Conservation (phyloP, 768 basidiomycete species). For the Auricularia heimuer region DNA sequence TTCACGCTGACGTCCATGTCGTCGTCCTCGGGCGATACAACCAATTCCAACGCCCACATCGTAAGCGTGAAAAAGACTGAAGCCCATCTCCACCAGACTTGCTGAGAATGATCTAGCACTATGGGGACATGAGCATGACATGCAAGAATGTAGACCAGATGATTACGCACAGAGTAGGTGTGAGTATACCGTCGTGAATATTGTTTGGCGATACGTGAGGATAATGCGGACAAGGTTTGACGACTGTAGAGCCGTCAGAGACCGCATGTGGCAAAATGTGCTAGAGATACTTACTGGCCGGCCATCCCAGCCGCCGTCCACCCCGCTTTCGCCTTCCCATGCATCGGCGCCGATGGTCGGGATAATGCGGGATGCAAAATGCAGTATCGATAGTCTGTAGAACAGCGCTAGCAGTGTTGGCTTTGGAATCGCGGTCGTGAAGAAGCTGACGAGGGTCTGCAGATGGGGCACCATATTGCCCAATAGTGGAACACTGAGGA, state of each 20-base stretch:
- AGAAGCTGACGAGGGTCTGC: constrained; percentile 68
- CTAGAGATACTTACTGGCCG: constrained; percentile 46
- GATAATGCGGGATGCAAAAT: constrained; percentile 71
- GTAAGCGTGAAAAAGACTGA: constrained; percentile 79
- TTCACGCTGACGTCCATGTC: constrained; percentile 37
- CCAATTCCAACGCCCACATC: constrained; percentile 73
- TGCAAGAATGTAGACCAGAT: not conserved
- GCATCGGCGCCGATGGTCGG: constrained; percentile 76
- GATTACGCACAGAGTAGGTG: constrained; percentile 60
- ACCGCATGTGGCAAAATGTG: not conserved
- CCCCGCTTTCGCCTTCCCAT: constrained; percentile 61
- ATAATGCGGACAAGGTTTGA: constrained; percentile 65
- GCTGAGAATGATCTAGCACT: constrained; percentile 86
- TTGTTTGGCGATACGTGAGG: constrained; percentile 72
- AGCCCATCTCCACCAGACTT: constrained; percentile 91
- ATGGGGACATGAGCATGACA: constrained; percentile 1
- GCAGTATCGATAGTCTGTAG: constrained; percentile 72
- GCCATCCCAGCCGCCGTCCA: constrained; percentile 57
- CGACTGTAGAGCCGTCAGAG: constrained; percentile 37
- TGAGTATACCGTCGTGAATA: constrained; percentile 82
- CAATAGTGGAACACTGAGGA: constrained; percentile 55
- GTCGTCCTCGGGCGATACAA: constrained; percentile 72
- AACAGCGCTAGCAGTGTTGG: constrained; percentile 70
- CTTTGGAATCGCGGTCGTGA: constrained; percentile 77
- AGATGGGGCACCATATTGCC: constrained; percentile 76